Percentiles rank a stretch among this genome's conserved stretches.
phyloP scores from a whole-genome alignment of 2,329 filamentous ascomycete species.

The Balansia obtecta region DNA sequence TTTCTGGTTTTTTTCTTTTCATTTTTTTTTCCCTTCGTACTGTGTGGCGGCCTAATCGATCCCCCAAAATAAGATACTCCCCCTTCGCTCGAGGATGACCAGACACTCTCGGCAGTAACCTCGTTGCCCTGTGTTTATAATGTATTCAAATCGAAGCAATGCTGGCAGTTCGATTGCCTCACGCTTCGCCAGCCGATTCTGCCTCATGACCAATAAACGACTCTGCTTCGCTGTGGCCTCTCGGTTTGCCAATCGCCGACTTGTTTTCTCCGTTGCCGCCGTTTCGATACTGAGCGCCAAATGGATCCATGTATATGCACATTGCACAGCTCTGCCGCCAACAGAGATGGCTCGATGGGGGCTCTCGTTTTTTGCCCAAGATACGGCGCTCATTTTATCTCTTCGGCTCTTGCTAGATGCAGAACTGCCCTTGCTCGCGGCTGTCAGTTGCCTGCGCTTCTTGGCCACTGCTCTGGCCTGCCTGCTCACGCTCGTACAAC shows the following conservation, averaged over 20 bases:
- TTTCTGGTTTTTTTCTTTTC: too few relatives aligned
- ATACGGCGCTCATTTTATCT: slow-evolving; percentile 18
- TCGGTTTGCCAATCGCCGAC: slow-evolving; percentile 17
- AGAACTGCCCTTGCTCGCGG: slow-evolving; percentile 8
- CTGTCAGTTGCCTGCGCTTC: slow-evolving; percentile 11
- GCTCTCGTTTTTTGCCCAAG: slow-evolving; percentile 23
- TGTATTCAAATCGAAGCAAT: not conserved
- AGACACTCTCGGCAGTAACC: not conserved
- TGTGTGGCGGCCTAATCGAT: not conserved
- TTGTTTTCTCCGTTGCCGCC: slow-evolving; percentile 20
- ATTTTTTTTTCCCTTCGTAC: not conserved
- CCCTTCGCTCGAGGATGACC: slow-evolving; percentile 1
- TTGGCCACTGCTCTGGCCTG: slow-evolving; percentile 8
- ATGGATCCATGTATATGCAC: slow-evolving; percentile 19
- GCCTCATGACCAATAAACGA: slow-evolving; percentile 5
- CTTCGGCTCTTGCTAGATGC: slow-evolving; percentile 19
- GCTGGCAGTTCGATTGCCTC: slow-evolving; percentile 4
- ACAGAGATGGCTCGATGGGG: slow-evolving; percentile 19
- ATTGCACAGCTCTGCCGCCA: slow-evolving; percentile 17
- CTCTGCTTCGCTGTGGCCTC: slow-evolving; percentile 8
- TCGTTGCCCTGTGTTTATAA: not conserved
- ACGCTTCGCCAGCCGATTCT: not conserved
- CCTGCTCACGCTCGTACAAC: slow-evolving; percentile 13
- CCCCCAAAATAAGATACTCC: not conserved
- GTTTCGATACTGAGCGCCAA: slow-evolving; percentile 20